Evolutionary conservation across 805 yeast genomes (phyloP), one percentile per base, ranked within the genome.

Genomic region (Monosporozyma yasuniensis): DNA sequence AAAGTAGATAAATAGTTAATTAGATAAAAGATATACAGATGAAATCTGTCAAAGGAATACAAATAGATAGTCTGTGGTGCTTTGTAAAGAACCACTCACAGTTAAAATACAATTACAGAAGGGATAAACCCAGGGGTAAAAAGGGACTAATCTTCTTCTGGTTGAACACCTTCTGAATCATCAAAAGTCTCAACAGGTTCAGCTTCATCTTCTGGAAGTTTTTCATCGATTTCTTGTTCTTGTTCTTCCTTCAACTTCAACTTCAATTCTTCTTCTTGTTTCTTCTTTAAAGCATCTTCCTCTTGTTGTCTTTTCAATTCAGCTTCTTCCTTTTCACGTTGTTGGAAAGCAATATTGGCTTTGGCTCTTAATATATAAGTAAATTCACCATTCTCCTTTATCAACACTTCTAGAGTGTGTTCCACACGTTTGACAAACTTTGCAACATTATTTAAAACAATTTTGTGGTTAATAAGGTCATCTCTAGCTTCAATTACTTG

Each of bases 381-480:
- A 58, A 79, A 81, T 46, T 79, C 81, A 16, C 79, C 81, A 48
- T 81, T 76, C 58, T 85, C 93, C 44, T 77, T 73, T 28, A 75
- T 60, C 46, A 84, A 61, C 14, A 77, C 68, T 42, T 71, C 69
- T 46, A 82, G 65, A 50, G 82, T 63, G 23, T 59, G 54, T 45
- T 69, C 70, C 19, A 70, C 57, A 25, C 64, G 69, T 39, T 56
- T 53, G 54, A 78, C 54, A 54, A 67, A 57, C 4, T 61, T 52
- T 27, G 67, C 61, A 2, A 50, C 37, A 2, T 23, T 41, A 1
- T 41, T 38, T 21, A 50, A 34, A 9, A 44, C 25, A 4, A 46
- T 38, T 18, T 45, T 28, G 42, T 65, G 61, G 11, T 59, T 54
- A 14, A 73, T 72, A 39, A 84, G 63, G 14, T 63, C 57, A 52